Base-by-base conservation (phyloP, 495 filamentous ascomycete genomes). In the Xylaria castorea region DNA sequence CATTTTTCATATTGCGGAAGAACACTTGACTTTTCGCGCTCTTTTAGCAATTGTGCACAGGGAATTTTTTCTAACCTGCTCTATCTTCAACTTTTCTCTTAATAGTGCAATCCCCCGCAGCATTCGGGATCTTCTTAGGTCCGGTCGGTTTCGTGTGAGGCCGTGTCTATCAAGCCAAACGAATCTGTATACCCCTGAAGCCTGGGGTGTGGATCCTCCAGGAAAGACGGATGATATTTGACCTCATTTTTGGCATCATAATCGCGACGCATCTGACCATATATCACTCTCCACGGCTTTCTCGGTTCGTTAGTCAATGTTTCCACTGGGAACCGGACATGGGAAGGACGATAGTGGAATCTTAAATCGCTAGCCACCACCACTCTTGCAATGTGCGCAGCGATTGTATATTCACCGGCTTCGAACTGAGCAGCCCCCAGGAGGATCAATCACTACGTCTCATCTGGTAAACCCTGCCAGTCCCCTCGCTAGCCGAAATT, bases 1-100 rank as follows among this genome's bases (percentile, higher is more conserved):
- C 70, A 61, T 66, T 72, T 72, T 72, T 72, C 70, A 72, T 72
- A 60, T 72, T 58, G 70, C 62, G 42, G 48, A 48, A 62, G 69
- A 65, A 70, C 42, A 27, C 68, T 61, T 50, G 55, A 55, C 61
- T 65, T 65, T 25, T 64, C 58, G 30, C 44, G 48, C 46, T 34
- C 50, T 30, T 57, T 57, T 64, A 22, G 61, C 22, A 65, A 34
- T 48, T 40, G 25, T 42, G 4, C 34, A 68, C 48, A 16, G 30
- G 67, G 30, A 22, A 58, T 71, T 40, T 61, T 51, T 38, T 40
- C 57, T 44, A 20, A 34, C 16, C 46, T 67, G 30, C 64, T 53
- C 48, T 66, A 22, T 60, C 36, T 61, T 62, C 67, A 44, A 61
- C 22, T 36, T 42, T 50, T 36, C 38, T 16, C 32, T 38, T 20